A percentile compares a stretch with the other conserved stretches of the same genome.
These are phyloP conservation scores for Prosopis cineraria DNA, from an alignment of 306 rosid species.

Conservation along the genomic window DNA sequence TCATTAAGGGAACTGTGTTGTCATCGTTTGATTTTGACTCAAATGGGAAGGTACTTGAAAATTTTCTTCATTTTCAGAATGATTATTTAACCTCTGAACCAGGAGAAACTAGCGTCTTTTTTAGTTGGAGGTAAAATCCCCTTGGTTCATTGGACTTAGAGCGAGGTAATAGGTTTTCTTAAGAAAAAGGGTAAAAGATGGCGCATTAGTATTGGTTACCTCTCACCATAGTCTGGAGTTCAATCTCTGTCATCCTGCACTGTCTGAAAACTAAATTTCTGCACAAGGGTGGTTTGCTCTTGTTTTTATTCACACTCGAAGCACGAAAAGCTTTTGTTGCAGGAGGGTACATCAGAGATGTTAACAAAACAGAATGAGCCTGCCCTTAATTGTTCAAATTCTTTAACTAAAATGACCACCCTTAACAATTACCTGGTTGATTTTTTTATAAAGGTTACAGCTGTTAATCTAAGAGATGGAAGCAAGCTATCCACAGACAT, in stretches of 20 bases:
- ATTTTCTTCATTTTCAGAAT: background rate
- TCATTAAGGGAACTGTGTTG: slow-evolving; percentile 85
- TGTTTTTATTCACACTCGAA: background rate
- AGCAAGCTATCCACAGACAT: slow-evolving; percentile 65
- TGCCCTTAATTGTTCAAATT: background rate
- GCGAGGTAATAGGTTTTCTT: background rate
- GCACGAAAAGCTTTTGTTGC: background rate
- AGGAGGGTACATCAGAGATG: background rate
- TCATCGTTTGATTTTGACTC: slow-evolving; percentile 85
- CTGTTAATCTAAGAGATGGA: slow-evolving; percentile 88
- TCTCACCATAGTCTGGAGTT: background rate
- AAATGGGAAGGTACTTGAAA: slow-evolving; percentile 63
- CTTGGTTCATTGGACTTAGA: background rate
- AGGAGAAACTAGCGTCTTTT: background rate
- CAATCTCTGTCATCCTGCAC: background rate
- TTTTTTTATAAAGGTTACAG: slow-evolving; percentile 64
- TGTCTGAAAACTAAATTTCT: background rate
- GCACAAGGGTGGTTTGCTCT: background rate
- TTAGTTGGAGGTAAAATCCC: slow-evolving; percentile 8
- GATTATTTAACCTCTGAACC: slow-evolving; percentile 14
- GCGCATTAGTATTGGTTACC: background rate
- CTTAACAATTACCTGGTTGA: background rate
- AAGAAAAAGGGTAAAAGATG: slow-evolving; percentile 7
- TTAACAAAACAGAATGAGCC: background rate
- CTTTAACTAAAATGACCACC: background rate